Conservation (phyloP, 768 basidiomycete genomes). For the Phanerochaete carnosa region DNA sequence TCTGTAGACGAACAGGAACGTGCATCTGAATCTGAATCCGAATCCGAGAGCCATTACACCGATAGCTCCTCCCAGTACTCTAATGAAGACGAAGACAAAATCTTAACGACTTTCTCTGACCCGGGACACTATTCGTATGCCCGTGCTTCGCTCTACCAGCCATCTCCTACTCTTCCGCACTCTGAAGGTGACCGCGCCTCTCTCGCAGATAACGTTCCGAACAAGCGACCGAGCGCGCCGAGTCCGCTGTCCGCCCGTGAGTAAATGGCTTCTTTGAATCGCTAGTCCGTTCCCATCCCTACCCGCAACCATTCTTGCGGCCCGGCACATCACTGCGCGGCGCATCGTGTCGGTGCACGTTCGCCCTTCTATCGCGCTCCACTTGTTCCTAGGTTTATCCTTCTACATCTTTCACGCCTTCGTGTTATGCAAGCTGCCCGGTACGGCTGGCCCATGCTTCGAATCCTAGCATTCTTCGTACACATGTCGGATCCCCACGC, state of each 20-base stretch:
- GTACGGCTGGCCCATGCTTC: not conserved
- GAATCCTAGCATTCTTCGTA: not conserved
- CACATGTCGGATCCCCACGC: not conserved
- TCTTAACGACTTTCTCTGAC: not conserved
- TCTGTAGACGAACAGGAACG: not conserved
- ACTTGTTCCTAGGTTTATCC: not conserved
- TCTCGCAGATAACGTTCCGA: not conserved
- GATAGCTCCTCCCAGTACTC: not conserved
- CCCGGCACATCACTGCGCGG: not conserved
- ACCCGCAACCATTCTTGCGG: not conserved
- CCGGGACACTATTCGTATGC: constrained; percentile 1
- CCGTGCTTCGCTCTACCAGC: not conserved
- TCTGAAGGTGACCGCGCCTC: not conserved
- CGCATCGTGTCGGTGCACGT: not conserved
- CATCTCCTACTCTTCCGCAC: not conserved
- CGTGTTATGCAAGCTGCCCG: not conserved
- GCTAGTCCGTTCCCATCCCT: not conserved
- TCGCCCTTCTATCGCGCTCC: not conserved
- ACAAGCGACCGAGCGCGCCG: not conserved
- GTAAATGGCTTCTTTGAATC: not conserved
- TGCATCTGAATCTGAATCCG: not conserved
- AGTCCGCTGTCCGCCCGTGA: not conserved
- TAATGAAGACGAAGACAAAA: not conserved
- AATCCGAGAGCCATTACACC: not conserved
- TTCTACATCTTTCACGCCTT: not conserved